These are phyloP conservation scores for Globisporangium nagaii DNA, from an alignment of 352 stramenopile genomes.

Conservation along the genomic window DNA sequence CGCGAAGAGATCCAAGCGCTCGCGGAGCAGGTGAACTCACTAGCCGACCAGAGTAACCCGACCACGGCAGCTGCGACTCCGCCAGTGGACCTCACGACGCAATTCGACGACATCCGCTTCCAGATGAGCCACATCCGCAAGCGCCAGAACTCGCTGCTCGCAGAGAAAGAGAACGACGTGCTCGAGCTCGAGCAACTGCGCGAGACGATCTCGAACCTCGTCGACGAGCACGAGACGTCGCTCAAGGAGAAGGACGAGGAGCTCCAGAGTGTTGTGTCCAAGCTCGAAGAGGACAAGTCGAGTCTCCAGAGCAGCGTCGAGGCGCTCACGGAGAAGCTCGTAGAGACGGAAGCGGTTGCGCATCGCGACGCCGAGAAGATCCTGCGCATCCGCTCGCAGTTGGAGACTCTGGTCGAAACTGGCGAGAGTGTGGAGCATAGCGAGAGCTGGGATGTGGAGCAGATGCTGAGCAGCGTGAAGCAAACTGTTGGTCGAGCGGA, in stretches of 20 bases:
- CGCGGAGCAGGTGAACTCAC: conserved; percentile 8
- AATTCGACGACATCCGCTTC: conserved; percentile 16
- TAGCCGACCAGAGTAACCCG: neutral
- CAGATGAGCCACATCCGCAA: conserved; percentile 18
- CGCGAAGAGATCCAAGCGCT: conserved; percentile 31
- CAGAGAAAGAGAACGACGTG: conserved; percentile 13
- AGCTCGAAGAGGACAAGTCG: conserved; percentile 5
- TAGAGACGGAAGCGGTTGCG: conserved; percentile 9
- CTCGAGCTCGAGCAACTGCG: conserved; percentile 13
- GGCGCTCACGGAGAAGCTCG: conserved; percentile 26
- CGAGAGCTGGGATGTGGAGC: neutral
- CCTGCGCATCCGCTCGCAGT: conserved; percentile 9
- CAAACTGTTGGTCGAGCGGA: conserved; percentile 1
- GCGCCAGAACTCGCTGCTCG: conserved; percentile 14
- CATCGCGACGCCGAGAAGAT: conserved; percentile 11
- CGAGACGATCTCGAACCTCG: conserved; percentile 12
- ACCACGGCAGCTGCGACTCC: neutral
- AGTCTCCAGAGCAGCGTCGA: conserved; percentile 6
- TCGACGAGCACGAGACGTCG: conserved; percentile 5
- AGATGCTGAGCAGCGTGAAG: conserved; percentile 6
- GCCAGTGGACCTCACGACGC: conserved; percentile 1
- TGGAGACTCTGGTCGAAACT: conserved; percentile 14
- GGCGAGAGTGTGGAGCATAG: neutral
- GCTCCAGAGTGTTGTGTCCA: neutral
- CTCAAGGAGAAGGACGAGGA: conserved; percentile 5